Conservation (phyloP, 139 green algal species). For the Dunaliella primolecta region DNA sequence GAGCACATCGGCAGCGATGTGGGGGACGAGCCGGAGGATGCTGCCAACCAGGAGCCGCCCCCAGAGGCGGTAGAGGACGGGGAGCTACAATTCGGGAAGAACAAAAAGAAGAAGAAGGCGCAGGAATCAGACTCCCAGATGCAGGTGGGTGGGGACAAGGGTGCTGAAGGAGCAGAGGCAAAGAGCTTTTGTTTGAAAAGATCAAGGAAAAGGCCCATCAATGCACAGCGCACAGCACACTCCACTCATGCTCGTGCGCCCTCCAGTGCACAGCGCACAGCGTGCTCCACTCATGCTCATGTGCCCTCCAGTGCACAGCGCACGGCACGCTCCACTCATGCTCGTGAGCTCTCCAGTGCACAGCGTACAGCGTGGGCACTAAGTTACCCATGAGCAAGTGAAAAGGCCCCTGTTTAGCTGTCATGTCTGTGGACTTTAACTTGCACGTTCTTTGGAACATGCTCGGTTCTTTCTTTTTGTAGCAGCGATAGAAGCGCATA, state of each 20-base stretch:
- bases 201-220: background rate
- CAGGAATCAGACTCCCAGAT: conserved; percentile 30
- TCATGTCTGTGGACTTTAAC: background rate
- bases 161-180: background rate
- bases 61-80: conserved; percentile 11
- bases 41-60: background rate
- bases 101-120: conserved; percentile 34
- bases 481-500: no score
- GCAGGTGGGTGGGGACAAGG: background rate
- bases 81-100: conserved; percentile 27
- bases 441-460: background rate
- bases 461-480: background rate
- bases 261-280: background rate
- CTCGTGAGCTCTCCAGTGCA: background rate
- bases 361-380: background rate
- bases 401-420: conserved; percentile 4
- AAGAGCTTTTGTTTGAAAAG: background rate
- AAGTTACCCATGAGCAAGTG: background rate
- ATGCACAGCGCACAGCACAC: background rate
- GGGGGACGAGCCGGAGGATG: conserved; percentile 24
- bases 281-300: background rate
- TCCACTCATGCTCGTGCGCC: background rate
- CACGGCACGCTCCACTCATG: background rate
- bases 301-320: background rate
- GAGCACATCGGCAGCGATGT: conserved; percentile 16